These are phyloP conservation scores for Eucalyptus cladocalyx DNA, from an alignment of 345 rosid species.

Conservation along the genomic window DNA sequence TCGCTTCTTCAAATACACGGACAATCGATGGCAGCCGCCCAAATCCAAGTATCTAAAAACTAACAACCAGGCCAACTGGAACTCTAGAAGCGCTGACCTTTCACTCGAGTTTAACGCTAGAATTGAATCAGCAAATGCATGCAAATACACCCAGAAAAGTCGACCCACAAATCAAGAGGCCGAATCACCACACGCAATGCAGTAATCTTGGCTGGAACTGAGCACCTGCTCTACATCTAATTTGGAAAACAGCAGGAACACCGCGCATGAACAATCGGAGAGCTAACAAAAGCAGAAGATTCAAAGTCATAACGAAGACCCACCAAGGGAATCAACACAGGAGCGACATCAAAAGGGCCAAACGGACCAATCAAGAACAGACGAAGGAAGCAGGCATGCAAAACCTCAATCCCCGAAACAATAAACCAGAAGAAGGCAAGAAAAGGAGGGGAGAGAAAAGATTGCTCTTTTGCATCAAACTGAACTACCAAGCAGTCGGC, in stretches of 20 bases:
- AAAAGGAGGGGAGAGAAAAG: neutral
- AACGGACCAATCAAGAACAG: neutral
- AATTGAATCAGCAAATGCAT: neutral
- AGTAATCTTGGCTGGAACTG: neutral
- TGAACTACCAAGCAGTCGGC: neutral
- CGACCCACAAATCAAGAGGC: neutral
- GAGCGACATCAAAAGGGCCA: neutral
- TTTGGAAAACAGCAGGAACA: neutral
- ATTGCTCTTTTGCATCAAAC: neutral
- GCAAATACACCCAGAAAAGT: neutral
- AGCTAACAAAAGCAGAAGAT: neutral
- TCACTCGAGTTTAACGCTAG: neutral
- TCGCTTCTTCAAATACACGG: neutral
- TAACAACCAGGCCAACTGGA: neutral
- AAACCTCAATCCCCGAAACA: neutral
- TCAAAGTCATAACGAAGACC: neutral
- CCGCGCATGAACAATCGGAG: neutral
- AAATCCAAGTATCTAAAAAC: neutral
- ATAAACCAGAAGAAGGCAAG: neutral
- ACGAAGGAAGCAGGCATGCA: neutral
- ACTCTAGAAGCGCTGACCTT: neutral
- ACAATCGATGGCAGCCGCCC: neutral
- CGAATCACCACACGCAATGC: neutral
- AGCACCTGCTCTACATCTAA: neutral
- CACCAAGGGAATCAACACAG: neutral